Evolutionary conservation across 163 green algal genomes (phyloP).

Genomic region (Chlorella variabilis): DNA sequence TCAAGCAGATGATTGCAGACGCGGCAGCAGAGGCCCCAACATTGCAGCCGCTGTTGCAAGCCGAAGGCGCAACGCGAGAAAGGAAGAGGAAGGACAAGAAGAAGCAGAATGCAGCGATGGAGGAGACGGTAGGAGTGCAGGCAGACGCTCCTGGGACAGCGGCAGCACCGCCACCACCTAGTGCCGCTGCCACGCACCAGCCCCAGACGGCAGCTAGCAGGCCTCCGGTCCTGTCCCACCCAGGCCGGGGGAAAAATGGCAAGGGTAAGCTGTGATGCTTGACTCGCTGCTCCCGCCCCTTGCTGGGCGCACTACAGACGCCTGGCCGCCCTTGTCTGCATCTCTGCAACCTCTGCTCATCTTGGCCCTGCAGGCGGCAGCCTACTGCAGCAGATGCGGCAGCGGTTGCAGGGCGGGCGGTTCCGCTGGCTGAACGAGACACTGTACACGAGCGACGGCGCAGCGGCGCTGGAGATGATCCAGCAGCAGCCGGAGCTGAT

Average conservation of each 20-base stretch:
- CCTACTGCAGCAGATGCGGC: constrained; percentile 78
- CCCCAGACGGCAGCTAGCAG: background rate
- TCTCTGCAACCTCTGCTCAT: background rate
- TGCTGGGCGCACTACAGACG: too few species aligned
- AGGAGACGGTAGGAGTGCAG: constrained; percentile 7
- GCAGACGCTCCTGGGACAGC: constrained; percentile 2
- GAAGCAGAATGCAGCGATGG: background rate
- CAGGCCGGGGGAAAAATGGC: too few species aligned
- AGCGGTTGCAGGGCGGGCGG: constrained; percentile 72
- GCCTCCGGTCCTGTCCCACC: too few species aligned
- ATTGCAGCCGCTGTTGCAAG: background rate
- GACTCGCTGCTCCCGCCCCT: too few species aligned
- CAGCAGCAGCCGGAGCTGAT: constrained; percentile 82
- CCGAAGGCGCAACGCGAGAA: background rate
- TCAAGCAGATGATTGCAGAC: background rate
- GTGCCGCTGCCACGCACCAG: background rate
- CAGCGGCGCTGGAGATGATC: constrained; percentile 73
- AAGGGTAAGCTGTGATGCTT: too few species aligned
- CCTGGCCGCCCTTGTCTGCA: background rate
- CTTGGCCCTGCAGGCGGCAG: background rate
- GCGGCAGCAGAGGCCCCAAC: background rate
- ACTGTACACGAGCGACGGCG: constrained; percentile 84
- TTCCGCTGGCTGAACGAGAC: constrained; percentile 93
- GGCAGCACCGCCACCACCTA: background rate
- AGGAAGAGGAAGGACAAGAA: constrained; percentile 12